Percentiles rank a stretch among this genome's conserved stretches.
These are phyloP conservation scores for Leccinum rimulosum DNA, from an alignment of 768 basidiomycete species.

Conservation along the genomic window DNA sequence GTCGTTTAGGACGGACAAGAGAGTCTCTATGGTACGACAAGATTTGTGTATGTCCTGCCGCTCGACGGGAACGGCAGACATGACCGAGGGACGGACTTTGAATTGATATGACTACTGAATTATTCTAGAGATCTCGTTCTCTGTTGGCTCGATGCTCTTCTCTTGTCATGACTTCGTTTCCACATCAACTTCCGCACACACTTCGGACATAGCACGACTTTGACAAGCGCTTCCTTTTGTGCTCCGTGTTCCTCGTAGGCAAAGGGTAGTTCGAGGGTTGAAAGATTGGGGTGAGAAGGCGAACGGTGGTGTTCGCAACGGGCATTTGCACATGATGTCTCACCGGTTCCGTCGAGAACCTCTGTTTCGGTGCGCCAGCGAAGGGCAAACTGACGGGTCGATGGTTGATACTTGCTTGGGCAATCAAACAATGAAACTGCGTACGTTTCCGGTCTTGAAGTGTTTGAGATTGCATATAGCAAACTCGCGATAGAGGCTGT, in stretches of 20 bases:
- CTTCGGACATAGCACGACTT: constrained; percentile 78
- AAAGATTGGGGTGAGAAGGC: constrained; percentile 38
- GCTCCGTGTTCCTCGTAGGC: constrained; percentile 79
- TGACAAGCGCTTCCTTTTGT: constrained; percentile 80
- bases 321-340: constrained; percentile 85
- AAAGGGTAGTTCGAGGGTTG: constrained; percentile 88
- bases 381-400: constrained; percentile 66
- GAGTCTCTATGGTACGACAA: constrained; percentile 70
- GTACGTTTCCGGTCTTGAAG: constrained; percentile 86
- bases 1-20: constrained; percentile 65
- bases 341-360: constrained; percentile 81
- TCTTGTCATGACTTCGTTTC: constrained; percentile 70
- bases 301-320: constrained; percentile 70
- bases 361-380: constrained; percentile 94
- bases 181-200: constrained; percentile 87
- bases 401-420: neutral
- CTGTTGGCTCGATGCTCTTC: neutral
- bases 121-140: neutral
- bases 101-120: constrained; percentile 3
- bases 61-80: constrained; percentile 43
- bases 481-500: constrained; percentile 86
- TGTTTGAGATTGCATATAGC: constrained; percentile 93
- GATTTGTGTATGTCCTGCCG: constrained; percentile 76
- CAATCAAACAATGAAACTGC: constrained; percentile 22
- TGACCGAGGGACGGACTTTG: constrained; percentile 20